Conservation (phyloP, 2,329 filamentous ascomycete species). For the Cyphellophora attinorum region DNA sequence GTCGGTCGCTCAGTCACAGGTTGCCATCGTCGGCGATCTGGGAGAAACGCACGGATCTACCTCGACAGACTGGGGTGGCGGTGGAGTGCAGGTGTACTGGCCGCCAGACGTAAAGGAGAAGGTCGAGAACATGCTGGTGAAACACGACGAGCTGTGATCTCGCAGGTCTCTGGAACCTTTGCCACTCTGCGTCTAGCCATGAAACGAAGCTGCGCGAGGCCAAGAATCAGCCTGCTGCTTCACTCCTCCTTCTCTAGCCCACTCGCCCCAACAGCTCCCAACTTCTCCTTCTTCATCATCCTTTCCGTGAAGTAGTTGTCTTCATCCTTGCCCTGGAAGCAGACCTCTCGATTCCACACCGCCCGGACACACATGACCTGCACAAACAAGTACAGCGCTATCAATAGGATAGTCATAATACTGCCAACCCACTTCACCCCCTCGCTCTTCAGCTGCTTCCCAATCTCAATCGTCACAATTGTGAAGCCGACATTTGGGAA, state of each 20-base stretch:
- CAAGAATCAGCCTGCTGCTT: conserved; percentile 10
- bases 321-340: conserved; percentile 53
- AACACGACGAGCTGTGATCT: no score
- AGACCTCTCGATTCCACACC: conserved; percentile 41
- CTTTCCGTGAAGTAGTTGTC: conserved; percentile 27
- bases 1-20: no score
- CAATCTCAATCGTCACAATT: conserved; percentile 49
- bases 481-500: conserved; percentile 58
- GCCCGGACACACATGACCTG: conserved; percentile 41
- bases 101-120: no score
- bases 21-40: no score
- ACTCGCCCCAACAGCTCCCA: not conserved
- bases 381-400: conserved; percentile 47
- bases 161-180: no score
- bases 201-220: no score
- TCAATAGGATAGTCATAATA: conserved; percentile 46
- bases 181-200: no score
- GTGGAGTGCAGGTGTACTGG: no score
- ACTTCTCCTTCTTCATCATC: conserved; percentile 9
- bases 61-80: no score
- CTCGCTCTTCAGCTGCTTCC: conserved; percentile 41
- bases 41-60: no score
- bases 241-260: not conserved
- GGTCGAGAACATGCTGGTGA: no score
- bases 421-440: conserved; percentile 46